Evolutionary conservation across 2,329 filamentous ascomycete species (phyloP), one percentile per base, ranked within the genome.

Genomic region (Penicillium palitans): DNA sequence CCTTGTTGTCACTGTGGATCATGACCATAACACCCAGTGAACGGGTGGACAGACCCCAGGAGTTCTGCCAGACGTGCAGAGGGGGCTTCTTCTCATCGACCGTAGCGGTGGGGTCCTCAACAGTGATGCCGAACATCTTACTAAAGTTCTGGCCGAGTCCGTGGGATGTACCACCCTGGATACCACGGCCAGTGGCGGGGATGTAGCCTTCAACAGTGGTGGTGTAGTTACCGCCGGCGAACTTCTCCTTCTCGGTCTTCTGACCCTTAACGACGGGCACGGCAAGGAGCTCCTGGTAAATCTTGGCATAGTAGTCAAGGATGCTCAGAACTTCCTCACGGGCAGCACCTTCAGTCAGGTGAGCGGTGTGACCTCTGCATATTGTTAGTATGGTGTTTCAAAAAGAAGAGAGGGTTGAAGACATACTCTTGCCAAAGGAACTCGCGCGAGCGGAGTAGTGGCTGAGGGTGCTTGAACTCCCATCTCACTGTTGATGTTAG

Each of bases 11-110:
- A 70, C 92, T 89, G 79, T 99, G 95, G 61, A 96, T 92, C 87
- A 99, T 95, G 71, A 97, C 90, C 93, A 98, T 98, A 75, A 98
- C 92, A 80, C 95, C 96, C 66, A 99, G 96, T 57, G 93, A 91
- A 74, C 95, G 91, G 55, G 95, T 99, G 1, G 93, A 98, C 61
- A 99, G 85, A 78, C 95, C 95, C 95, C 95, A 99, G 15, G 92
- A 97, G 82, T 99, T 99, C 77, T 99, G 95, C 93, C 93, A 98
- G 57, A 98, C 93, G 72, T 93, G 81, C 57, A 97, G 80, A 70
- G 91, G 88, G 67, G 88, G 84, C 65, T 90, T 90, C 78, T 90
- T 89, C 75, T 95, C 86, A 49, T 84, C 87, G 47, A 83, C 81
- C 71, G 87, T 87, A 51, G 83, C 84, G 60, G 83, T 67, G 25